phyloP scores from a whole-genome alignment of 2,329 filamentous ascomycete species.

The Arthrinium puccinioides region DNA sequence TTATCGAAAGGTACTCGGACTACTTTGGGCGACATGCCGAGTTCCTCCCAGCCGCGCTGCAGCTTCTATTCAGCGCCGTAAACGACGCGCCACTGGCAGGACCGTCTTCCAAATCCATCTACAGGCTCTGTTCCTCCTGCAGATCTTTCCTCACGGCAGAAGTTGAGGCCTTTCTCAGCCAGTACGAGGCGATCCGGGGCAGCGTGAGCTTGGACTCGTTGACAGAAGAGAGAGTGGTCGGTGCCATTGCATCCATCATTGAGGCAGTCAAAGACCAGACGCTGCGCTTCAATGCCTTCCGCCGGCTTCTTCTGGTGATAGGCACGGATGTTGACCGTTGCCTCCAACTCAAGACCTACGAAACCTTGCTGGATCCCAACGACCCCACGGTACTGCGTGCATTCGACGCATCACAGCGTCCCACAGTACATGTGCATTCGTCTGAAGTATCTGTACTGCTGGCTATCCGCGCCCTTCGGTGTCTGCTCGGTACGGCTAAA shows the following conservation, averaged over 20 bases:
- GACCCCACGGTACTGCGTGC: conserved; percentile 20
- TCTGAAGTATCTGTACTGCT: conserved; percentile 42
- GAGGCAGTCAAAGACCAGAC: conserved; percentile 59
- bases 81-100: conserved; percentile 53
- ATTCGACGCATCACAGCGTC: conserved; percentile 18
- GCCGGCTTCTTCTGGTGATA: conserved; percentile 53
- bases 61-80: conserved; percentile 66
- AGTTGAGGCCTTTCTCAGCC: conserved; percentile 59
- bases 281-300: conserved; percentile 45
- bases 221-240: conserved; percentile 66
- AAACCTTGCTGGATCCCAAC: conserved; percentile 15
- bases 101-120: conserved; percentile 69
- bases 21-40: conserved; percentile 68
- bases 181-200: conserved; percentile 60
- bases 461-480: conserved; percentile 53
- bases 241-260: conserved; percentile 67
- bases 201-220: conserved; percentile 56
- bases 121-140: conserved; percentile 68
- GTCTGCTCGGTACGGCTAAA: conserved; percentile 62
- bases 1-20: conserved; percentile 66
- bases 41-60: conserved; percentile 62
- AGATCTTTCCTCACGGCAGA: conserved; percentile 61
- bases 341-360: conserved; percentile 25
- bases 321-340: conserved; percentile 50
- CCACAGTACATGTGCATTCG: conserved; percentile 13